Conservation (phyloP, 176 grass and related monocot genomes). For the Oropetium thomaeum region DNA sequence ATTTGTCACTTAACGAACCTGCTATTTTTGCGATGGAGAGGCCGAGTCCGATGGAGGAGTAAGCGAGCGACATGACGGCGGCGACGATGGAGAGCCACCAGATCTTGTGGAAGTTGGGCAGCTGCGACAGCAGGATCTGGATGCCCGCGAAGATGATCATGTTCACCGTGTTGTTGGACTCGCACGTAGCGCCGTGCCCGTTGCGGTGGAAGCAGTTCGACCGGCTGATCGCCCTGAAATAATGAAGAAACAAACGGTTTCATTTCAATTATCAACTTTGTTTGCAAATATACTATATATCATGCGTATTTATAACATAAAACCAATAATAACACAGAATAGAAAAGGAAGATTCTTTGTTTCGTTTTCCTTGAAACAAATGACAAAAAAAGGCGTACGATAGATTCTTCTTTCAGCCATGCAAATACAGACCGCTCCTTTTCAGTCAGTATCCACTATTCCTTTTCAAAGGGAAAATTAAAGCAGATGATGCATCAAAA, state of each 20-base stretch:
- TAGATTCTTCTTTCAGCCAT: neutral
- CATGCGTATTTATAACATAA: too few species aligned
- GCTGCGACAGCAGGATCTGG: conserved; percentile 74
- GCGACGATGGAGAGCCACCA: conserved; percentile 92
- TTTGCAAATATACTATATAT: too few species aligned
- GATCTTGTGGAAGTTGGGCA: conserved; percentile 89
- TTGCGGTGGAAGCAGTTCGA: conserved; percentile 79
- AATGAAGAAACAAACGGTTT: neutral
- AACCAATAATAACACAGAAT: too few species aligned
- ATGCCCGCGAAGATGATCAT: conserved; percentile 78
- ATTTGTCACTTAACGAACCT: too few species aligned
- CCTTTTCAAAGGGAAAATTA: neutral
- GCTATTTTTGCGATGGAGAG: conserved; percentile 84
- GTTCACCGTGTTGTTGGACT: conserved; percentile 47
- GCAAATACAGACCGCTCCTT: conserved; percentile 37
- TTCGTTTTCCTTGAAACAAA: neutral
- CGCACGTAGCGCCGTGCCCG: conserved; percentile 43
- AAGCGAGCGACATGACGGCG: conserved; percentile 79
- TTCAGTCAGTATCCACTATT: neutral
- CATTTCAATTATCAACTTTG: too few species aligned
- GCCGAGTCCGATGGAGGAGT: conserved; percentile 78
- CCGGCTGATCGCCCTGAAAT: conserved; percentile 58
- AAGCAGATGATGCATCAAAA: neutral
- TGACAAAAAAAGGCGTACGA: neutral
- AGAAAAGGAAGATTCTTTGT: neutral